Evolutionary conservation across 108 stramenopile species (phyloP).

Genomic region (Cyclostephanos tholiformis): DNA sequence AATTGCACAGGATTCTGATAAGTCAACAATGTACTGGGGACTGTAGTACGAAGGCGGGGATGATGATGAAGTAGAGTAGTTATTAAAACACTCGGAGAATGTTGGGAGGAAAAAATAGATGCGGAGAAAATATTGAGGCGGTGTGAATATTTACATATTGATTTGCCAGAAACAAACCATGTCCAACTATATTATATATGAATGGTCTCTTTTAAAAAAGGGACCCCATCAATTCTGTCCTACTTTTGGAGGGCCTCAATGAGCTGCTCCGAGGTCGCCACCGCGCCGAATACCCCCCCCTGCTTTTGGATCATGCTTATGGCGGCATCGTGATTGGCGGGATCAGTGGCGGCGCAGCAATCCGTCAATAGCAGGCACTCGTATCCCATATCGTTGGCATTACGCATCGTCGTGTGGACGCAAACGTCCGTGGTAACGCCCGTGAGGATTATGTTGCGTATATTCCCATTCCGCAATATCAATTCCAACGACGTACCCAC

Average conservation of each 20-base stretch:
- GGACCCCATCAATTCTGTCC: no score
- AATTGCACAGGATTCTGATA: no score
- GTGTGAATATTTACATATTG: no score
- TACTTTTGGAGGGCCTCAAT: conserved; percentile 30
- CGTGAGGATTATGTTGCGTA: conserved; percentile 51
- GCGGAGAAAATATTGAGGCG: no score
- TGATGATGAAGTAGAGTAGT: no score
- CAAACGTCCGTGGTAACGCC: conserved; percentile 71
- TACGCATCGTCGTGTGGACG: conserved; percentile 65
- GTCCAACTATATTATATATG: no score
- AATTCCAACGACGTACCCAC: conserved; percentile 56
- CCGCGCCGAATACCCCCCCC: conserved; percentile 62
- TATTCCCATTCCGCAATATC: conserved; percentile 48
- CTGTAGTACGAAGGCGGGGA: no score
- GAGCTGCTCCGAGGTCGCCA: conserved; percentile 37
- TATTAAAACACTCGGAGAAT: no score
- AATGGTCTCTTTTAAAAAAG: no score
- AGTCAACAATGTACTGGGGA: no score
- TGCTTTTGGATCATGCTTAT: conserved; percentile 63
- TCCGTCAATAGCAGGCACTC: conserved; percentile 57
- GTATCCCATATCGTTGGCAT: conserved; percentile 68
- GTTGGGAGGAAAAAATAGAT: no score
- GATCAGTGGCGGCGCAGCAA: conserved; percentile 65
- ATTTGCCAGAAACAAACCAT: no score
- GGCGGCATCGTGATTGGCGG: conserved; percentile 53